Conservation (phyloP, 768 basidiomycete genomes). For the Mycena epipterygia region DNA sequence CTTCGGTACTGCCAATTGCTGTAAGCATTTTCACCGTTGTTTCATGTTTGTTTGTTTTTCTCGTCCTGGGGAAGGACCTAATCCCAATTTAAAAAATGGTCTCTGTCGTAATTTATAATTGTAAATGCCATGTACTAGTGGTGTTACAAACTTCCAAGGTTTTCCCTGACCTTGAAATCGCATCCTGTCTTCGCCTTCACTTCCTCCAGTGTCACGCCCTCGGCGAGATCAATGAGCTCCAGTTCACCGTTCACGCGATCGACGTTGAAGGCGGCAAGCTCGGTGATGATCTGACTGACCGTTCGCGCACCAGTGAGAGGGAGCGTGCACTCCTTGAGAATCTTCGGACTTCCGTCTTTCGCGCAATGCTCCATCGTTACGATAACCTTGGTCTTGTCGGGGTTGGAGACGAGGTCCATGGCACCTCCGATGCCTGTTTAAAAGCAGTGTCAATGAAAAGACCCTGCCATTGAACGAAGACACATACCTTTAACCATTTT, state of each 20-base stretch:
- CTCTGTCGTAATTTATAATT: no score
- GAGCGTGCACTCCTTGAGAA: slow-evolving; percentile 83
- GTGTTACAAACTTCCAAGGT: slow-evolving; percentile 62
- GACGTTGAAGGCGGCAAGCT: slow-evolving; percentile 91
- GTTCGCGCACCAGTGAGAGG: slow-evolving; percentile 91
- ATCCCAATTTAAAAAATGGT: no score
- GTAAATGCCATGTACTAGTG: background rate
- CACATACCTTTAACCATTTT: slow-evolving; percentile 85
- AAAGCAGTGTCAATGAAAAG: slow-evolving; percentile 22
- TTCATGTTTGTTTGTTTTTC: no score
- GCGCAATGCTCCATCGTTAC: slow-evolving; percentile 92
- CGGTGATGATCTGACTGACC: slow-evolving; percentile 94
- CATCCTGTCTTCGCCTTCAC: slow-evolving; percentile 90
- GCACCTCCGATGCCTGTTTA: slow-evolving; percentile 90
- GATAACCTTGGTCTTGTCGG: slow-evolving; percentile 94
- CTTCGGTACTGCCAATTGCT: no score
- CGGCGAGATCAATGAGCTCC: slow-evolving; percentile 85
- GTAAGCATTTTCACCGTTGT: no score
- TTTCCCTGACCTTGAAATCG: slow-evolving; percentile 74
- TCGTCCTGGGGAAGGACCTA: no score
- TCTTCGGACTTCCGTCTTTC: slow-evolving; percentile 92
- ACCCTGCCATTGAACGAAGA: slow-evolving; percentile 1
- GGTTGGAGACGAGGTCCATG: slow-evolving; percentile 97
- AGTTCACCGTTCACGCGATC: slow-evolving; percentile 82
- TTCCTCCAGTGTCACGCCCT: slow-evolving; percentile 87